Conservation (phyloP, 2,329 filamentous ascomycete species). For the Penicillium sp. region DNA sequence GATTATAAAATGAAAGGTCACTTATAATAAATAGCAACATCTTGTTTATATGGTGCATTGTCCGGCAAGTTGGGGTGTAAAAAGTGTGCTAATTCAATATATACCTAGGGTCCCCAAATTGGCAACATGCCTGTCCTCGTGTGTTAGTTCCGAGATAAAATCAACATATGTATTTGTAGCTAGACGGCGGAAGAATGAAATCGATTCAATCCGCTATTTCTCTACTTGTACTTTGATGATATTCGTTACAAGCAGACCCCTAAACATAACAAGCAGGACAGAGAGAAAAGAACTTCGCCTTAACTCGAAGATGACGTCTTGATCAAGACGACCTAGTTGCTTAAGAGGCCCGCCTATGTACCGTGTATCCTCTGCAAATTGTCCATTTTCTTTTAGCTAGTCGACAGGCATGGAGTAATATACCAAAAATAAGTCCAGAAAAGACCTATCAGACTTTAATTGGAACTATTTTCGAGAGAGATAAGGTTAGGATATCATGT, state of each 20-base stretch:
- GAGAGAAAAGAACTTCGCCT: neutral
- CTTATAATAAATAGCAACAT: neutral
- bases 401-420: neutral
- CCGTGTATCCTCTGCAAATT: neutral
- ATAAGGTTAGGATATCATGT: neutral
- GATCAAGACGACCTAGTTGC: neutral
- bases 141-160: neutral
- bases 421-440: neutral
- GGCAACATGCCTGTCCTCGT: neutral
- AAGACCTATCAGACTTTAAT: neutral
- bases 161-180: neutral
- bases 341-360: neutral
- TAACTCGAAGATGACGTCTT: neutral
- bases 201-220: neutral
- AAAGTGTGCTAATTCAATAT: neutral
- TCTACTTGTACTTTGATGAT: neutral
- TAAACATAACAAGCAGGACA: neutral
- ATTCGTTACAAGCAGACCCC: neutral
- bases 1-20: neutral
- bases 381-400: neutral
- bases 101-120: neutral
- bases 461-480: neutral
- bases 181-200: neutral
- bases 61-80: neutral
- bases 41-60: neutral